Evolutionary conservation across 106 monocot genomes (phyloP).

Genomic region (Allium cepa): DNA sequence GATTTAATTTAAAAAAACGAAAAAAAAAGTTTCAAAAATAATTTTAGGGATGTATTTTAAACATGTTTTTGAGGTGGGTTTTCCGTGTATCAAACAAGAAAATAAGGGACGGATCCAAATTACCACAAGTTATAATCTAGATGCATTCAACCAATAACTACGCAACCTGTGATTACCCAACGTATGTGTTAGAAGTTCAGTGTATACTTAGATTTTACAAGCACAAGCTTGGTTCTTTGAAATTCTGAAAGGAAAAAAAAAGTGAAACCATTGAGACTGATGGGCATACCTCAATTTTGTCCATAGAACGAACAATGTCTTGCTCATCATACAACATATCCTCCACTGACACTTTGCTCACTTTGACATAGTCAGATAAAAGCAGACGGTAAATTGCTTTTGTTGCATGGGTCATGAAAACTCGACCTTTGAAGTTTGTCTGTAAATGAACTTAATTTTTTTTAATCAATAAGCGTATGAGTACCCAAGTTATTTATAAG

Average conservation of each 20-base stretch:
- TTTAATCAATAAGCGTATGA: background rate
- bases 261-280: background rate
- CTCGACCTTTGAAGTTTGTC: constrained; percentile 86
- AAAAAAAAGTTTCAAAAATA: no score
- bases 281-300: constrained; percentile 79
- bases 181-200: background rate
- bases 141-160: no score
- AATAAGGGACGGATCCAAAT: background rate
- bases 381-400: constrained; percentile 91
- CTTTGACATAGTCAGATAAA: constrained; percentile 95
- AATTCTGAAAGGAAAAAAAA: background rate
- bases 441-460: constrained; percentile 14
- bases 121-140: background rate
- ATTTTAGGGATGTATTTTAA: no score
- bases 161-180: background rate
- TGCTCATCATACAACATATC: constrained; percentile 96
- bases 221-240: background rate
- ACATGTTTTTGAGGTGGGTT: no score
- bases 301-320: constrained; percentile 90
- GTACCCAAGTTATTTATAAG: background rate
- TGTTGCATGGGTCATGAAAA: constrained; percentile 99
- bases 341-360: constrained; percentile 98
- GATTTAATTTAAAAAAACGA: background rate
- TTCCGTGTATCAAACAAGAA: no score
- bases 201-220: background rate